Evolutionary conservation across 1,284 basidiomycete species (phyloP), one percentile per base, ranked within the genome.

Genomic region (Irpex sp.): DNA sequence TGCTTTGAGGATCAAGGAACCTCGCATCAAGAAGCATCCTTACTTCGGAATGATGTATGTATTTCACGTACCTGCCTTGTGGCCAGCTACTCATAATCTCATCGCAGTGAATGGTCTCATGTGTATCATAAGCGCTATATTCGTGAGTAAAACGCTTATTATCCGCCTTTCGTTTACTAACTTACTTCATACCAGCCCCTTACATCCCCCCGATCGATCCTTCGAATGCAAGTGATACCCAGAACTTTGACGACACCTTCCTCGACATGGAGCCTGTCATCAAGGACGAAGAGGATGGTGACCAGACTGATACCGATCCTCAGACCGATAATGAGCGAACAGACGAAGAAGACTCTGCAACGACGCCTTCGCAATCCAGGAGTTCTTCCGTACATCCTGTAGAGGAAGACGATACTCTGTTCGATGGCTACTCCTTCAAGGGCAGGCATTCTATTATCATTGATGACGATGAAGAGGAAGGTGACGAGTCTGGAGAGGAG

Each of bases 171-270:
- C 58, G 7, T 13, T 6, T 13, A n/a, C 44, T 51, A 21, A 48
- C 31, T 31, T 34, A 8, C 62, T 66, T 17, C 64, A 49, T 59
- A 59, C 11, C 66, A 93, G 95, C 97, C 71, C 97, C 97, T n/a
- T 97, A 97, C 82, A 94, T 96, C 70, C 96, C 97, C 19, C 90
- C 93, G 17, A 93, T 96, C 71, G 94, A 98, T 74, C 93, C 94
- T 5, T 86, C 87, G 56, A 94, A 97, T 75, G 95, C 96, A 68
- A 91, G 89, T 72, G 97, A 99, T 84, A 97, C 94, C 67, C 93
- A 95, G 76, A 98, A 98, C 78, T 99, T 98, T 75, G 97, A 98
- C 75, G 94, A 97, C 69, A 91, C 94, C 38, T 98, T 97, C 85
- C 83, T 98, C 62, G 94, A 94, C 73, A 96, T 97, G 91, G 90